Base-by-base conservation (phyloP, 352 stramenopile genomes). In the Phytophthora syringae region DNA sequence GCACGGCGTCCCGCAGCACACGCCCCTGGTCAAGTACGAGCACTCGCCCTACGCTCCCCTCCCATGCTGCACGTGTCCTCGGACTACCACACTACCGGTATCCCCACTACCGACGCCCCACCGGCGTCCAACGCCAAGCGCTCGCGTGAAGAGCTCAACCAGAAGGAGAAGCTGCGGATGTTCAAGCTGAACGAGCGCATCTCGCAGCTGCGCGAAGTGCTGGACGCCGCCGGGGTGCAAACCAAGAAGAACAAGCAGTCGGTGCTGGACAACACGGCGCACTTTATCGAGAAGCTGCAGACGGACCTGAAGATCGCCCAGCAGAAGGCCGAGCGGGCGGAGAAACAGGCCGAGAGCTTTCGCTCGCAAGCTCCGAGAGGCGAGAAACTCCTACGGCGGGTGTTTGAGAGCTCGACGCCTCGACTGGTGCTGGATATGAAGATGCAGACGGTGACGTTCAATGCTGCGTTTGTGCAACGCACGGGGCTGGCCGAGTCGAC, bases 151-250 rank as follows among this genome's bases (percentile, higher is more conserved):
- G 86, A 94, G 34, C 71, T 94, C 10, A 94, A 94, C 66, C 37
- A 88, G 18, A 92, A 90, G 71, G 84, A 92, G 72, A 92, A 92
- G 79, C 90, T 90, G 78, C 81, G 84, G 65, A 90, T 92, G 84
- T 89, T 88, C 67, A 90, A 90, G 79, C 77, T 92, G 2, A 92
- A 92, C 63, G 82, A 92, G 56, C 80, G 80, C 47, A 92, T 92
- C 71, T 82, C 72, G 37, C 72, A 87, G 52, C 67, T 91, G 20
- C 88, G 87, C 63, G 62, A 70, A 7, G 53, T 86, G 47, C 65
- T 85, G 21, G 68, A 80, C 27, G 77, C 86, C 22, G 81, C 79
- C 12, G 81, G 81, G 18, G 72, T 90, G 18, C 70, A 81, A 54
- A 83, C 71, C 32, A 90, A 90, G 71, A 90, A 88, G 70, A 88